phyloP scores from a whole-genome alignment of 2,329 filamentous ascomycete species.

The Mycosphaerella sp. region DNA sequence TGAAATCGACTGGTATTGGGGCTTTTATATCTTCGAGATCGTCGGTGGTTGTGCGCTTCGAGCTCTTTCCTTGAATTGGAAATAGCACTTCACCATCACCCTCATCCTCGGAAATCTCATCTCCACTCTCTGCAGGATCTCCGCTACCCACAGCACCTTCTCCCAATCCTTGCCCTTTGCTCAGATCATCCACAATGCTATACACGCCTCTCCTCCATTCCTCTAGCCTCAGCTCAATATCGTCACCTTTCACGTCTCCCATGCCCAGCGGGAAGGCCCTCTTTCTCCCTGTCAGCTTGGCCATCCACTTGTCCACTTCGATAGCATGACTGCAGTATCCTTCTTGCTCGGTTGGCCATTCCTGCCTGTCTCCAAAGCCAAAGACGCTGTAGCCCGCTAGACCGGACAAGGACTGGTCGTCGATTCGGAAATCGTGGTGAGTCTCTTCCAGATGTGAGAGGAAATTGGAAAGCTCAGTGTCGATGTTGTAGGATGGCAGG shows the following conservation, averaged over 20 bases:
- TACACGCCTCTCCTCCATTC: slow-evolving; percentile 75
- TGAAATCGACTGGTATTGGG: slow-evolving; percentile 79
- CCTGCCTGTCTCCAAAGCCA: slow-evolving; percentile 84
- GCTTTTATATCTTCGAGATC: slow-evolving; percentile 74
- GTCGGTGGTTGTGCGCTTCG: slow-evolving; percentile 46
- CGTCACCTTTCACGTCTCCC: slow-evolving; percentile 66
- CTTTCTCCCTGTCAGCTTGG: slow-evolving; percentile 81
- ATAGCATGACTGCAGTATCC: slow-evolving; percentile 92
- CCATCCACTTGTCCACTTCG: slow-evolving; percentile 92
- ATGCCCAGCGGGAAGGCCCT: slow-evolving; percentile 83
- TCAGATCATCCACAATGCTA: slow-evolving; percentile 60
- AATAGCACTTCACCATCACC: slow-evolving; percentile 37
- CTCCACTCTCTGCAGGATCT: slow-evolving; percentile 76
- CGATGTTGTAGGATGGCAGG: slow-evolving; percentile 90
- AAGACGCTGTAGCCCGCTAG: slow-evolving; percentile 88
- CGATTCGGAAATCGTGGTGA: slow-evolving; percentile 93
- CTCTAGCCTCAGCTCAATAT: slow-evolving; percentile 58
- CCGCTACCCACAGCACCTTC: slow-evolving; percentile 72
- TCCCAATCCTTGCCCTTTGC: slow-evolving; percentile 50
- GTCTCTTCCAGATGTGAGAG: slow-evolving; percentile 84
- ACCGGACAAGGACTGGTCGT: slow-evolving; percentile 71
- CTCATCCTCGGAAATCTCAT: slow-evolving; percentile 57
- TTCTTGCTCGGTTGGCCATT: slow-evolving; percentile 84
- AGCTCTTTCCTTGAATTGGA: slow-evolving; percentile 36
- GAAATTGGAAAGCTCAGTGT: slow-evolving; percentile 82